Evolutionary conservation across 106 monocot species (phyloP).

Genomic region (Hemerocallis citrina): DNA sequence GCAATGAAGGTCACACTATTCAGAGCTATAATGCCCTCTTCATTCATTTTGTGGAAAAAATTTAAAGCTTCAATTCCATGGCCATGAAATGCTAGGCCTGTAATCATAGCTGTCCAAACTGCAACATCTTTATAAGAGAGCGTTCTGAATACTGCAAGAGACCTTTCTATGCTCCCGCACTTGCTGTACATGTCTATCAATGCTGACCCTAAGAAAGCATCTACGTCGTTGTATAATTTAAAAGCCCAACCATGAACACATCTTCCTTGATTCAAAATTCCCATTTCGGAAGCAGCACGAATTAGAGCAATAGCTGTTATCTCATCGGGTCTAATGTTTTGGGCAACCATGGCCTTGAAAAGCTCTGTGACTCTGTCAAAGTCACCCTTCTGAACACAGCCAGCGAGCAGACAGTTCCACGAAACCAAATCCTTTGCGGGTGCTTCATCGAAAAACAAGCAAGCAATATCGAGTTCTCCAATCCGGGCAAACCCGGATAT

Average conservation of each 20-base stretch:
- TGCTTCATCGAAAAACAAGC: slow-evolving; percentile 21
- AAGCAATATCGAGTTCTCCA: slow-evolving; percentile 36
- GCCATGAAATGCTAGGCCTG: slow-evolving; percentile 58
- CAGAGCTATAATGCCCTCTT: slow-evolving; percentile 29
- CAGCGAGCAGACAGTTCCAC: slow-evolving; percentile 64
- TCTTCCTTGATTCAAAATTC: slow-evolving; percentile 36
- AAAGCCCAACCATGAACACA: slow-evolving; percentile 42
- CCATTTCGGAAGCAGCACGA: slow-evolving; percentile 28
- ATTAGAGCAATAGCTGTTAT: slow-evolving; percentile 32
- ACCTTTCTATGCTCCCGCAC: slow-evolving; percentile 47
- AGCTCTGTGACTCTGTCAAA: slow-evolving; percentile 10
- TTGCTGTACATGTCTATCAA: slow-evolving; percentile 73
- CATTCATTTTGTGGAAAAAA: slow-evolving; percentile 39
- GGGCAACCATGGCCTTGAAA: slow-evolving; percentile 30
- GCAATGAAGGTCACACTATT: slow-evolving; percentile 57
- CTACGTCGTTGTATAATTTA: slow-evolving; percentile 16
- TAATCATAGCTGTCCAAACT: slow-evolving; percentile 52
- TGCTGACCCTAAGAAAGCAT: slow-evolving; percentile 59
- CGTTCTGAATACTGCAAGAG: slow-evolving; percentile 25
- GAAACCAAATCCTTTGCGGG: slow-evolving; percentile 49
- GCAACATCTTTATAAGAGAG: slow-evolving; percentile 37
- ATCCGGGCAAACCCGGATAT: slow-evolving; percentile 31
- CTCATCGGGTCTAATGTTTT: slow-evolving; percentile 41
- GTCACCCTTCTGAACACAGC: slow-evolving; percentile 28
- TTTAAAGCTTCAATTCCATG: slow-evolving; percentile 38